phyloP scores from a whole-genome alignment of 176 grass and related monocot species.

The Aegilops umbellulata region DNA sequence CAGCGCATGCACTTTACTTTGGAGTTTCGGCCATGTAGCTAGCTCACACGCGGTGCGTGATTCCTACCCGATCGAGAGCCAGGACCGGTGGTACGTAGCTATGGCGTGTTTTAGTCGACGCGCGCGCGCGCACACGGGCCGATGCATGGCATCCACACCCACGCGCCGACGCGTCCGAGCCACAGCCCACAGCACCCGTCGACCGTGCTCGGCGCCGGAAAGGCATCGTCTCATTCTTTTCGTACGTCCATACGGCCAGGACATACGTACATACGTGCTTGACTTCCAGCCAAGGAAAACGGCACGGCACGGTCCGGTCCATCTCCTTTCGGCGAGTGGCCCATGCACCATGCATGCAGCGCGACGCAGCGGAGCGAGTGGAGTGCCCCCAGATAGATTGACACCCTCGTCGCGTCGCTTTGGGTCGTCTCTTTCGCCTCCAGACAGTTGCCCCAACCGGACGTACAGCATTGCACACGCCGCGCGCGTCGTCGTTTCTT shows the following conservation, averaged over 20 bases:
- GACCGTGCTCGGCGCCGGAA: background rate
- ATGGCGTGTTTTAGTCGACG: background rate
- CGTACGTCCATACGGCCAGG: background rate
- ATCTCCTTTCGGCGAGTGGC: background rate
- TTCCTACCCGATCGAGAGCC: background rate
- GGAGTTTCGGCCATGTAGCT: background rate
- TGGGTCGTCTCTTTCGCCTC: background rate
- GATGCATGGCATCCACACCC: background rate
- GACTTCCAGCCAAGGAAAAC: background rate
- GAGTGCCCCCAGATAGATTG: background rate
- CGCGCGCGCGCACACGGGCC: slow-evolving; percentile 1
- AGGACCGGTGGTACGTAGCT: background rate
- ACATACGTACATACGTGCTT: background rate
- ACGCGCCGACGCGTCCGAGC: background rate
- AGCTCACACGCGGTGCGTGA: background rate
- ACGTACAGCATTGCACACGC: too few relatives aligned
- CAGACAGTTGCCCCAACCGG: background rate
- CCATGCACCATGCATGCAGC: background rate
- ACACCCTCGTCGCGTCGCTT: background rate
- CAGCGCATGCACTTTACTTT: background rate
- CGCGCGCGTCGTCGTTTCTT: background rate
- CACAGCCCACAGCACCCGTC: background rate
- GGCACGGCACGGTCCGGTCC: background rate
- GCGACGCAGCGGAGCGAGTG: background rate
- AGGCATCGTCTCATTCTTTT: background rate